Evolutionary conservation across 495 filamentous ascomycete species (phyloP).

Genomic region (Penicillium tannophilum): DNA sequence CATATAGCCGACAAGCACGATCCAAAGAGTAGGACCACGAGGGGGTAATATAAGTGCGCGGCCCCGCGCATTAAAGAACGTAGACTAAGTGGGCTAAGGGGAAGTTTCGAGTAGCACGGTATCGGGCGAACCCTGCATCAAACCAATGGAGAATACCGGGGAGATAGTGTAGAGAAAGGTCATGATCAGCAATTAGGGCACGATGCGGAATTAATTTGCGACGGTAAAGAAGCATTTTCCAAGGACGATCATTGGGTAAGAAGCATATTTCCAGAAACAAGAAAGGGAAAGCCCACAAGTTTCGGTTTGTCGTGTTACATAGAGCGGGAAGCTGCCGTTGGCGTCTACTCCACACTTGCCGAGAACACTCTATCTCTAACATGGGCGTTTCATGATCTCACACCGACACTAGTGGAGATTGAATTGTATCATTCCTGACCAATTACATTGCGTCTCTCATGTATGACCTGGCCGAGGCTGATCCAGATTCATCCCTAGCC

Average conservation of each 20-base stretch:
- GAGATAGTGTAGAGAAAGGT: slow-evolving; percentile 5
- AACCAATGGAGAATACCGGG: slow-evolving; percentile 1
- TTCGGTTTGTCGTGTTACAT: not conserved
- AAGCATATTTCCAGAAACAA: not conserved
- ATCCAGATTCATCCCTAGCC: not conserved
- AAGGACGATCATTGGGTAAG: not conserved
- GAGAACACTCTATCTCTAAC: slow-evolving; percentile 16
- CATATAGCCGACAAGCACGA: not conserved
- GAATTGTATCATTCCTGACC: slow-evolving; percentile 1
- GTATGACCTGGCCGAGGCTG: not conserved
- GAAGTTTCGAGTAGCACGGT: no score
- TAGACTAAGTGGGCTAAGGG: slow-evolving; percentile 3
- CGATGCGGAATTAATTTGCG: not conserved
- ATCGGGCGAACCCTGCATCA: slow-evolving; percentile 3
- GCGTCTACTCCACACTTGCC: slow-evolving; percentile 4
- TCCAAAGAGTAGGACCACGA: slow-evolving; percentile 4
- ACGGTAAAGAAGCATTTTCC: not conserved
- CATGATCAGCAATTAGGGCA: slow-evolving; percentile 1
- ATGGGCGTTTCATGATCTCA: slow-evolving; percentile 16
- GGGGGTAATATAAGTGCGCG: slow-evolving; percentile 3
- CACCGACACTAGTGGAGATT: slow-evolving; percentile 7
- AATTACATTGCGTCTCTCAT: not conserved
- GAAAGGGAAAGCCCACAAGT: not conserved
- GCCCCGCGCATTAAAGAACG: slow-evolving; percentile 20
- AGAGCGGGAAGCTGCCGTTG: not conserved